Base-by-base conservation (phyloP, 1,284 basidiomycete species). In the Tilletia indica region DNA sequence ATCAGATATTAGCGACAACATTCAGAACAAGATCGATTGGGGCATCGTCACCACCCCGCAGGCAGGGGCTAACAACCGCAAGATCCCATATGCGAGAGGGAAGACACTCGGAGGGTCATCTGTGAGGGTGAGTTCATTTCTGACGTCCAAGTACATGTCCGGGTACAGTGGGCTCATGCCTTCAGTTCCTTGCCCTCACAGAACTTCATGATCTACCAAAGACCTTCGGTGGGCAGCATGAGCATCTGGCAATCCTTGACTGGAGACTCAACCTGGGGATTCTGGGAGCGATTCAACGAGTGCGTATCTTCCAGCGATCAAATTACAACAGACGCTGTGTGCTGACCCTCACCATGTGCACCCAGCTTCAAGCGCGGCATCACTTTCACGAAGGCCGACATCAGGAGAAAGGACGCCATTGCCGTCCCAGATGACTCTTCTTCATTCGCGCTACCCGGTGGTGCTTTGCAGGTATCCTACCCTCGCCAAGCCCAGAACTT, bases 161-260 rank as follows among this genome's bases (percentile, higher is more conserved):
- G 48, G 48, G 48, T 51, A 21, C 14, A 14, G 21, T 14, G 21
- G 48, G 21, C 2, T 14, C 1, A 31, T 31, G 25, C 25, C 25
- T 31, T 31, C 25, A 31, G 25, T 31, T 31, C 25, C 25, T 31
- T 31, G 25, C 25, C 25, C 25, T 31, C 25, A 31, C 25, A 74
- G n/a, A 78, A 80, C 67, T 80, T 78, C 38, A 80, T 78, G 77
- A 25, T 80, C 14, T 76, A 78, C 68, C 78, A 78, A 47, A 68
- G 76, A 4, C 77, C 77, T 1, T 70, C 76, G 3, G 61, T 58
- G n/a, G 58, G 72, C 3, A 75, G 73, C 2, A 74, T 75, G 39
- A 71, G 72, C 58, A 72, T 64, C 4, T 80, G 78, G 78, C 73
- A 76, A 12, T 54, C 71, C 3, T 63, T 80, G 19, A 79, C 78